phyloP scores from a whole-genome alignment of 2,329 filamentous ascomycete genomes.

The Pseudocercospora musae region DNA sequence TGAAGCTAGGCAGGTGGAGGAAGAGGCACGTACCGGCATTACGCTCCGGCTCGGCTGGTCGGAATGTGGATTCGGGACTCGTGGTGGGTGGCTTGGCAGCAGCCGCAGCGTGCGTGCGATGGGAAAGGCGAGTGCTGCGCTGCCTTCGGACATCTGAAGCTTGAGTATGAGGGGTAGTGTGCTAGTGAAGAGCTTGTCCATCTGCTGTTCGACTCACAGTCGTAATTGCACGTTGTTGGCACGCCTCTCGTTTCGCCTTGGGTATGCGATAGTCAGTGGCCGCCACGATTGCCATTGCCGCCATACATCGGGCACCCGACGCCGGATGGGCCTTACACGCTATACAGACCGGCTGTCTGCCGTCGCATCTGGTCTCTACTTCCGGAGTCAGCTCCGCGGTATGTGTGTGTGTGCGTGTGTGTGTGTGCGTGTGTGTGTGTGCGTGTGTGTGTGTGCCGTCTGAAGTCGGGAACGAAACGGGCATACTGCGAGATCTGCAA shows the following conservation, averaged over 20 bases:
- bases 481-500: not conserved
- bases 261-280: not conserved
- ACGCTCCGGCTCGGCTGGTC: constrained; percentile 15
- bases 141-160: constrained; percentile 19
- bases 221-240: constrained; percentile 17
- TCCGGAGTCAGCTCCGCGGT: not conserved
- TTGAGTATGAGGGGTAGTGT: constrained; percentile 1
- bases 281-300: not conserved
- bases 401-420: too few relatives aligned
- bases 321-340: not conserved
- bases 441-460: too few relatives aligned
- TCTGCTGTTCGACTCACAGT: constrained; percentile 7
- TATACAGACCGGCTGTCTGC: not conserved
- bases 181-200: too few relatives aligned
- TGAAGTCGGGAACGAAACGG: too few relatives aligned
- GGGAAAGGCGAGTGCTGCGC: constrained; percentile 10
- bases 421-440: too few relatives aligned
- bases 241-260: constrained; percentile 22
- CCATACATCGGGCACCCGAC: not conserved
- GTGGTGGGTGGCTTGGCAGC: too few relatives aligned
- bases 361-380: not conserved
- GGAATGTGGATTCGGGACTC: constrained; percentile 1
- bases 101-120: too few relatives aligned
- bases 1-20: too few relatives aligned
- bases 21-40: too few relatives aligned